Percentiles rank a stretch among this genome's conserved stretches.
These are phyloP conservation scores for Pelargonium australe DNA, from an alignment of 441 rosid genomes.

Conservation along the genomic window DNA sequence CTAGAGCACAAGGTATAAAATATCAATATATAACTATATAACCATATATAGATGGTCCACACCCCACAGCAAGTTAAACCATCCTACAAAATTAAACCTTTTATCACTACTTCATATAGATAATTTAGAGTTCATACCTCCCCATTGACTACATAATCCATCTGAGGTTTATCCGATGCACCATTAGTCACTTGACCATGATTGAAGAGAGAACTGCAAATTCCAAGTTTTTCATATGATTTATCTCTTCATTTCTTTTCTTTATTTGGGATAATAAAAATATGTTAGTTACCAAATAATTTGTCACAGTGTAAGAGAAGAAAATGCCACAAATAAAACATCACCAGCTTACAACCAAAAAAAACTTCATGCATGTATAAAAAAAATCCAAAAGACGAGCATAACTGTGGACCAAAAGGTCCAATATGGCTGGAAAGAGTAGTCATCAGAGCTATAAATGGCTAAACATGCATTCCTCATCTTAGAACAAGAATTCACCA, in stretches of 20 bases:
- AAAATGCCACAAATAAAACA: background rate
- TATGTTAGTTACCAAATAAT: constrained; percentile 13
- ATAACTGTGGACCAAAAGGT: too few relatives aligned
- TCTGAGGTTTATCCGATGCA: constrained; percentile 40
- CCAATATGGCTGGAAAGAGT: too few relatives aligned
- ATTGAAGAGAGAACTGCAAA: constrained; percentile 51
- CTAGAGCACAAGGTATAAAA: constrained; percentile 29
- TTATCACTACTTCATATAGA: background rate
- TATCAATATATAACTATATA: background rate
- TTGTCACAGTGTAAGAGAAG: constrained; percentile 8
- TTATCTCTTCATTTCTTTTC: too few relatives aligned
- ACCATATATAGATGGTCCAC: constrained; percentile 9
- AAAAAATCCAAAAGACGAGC: background rate
- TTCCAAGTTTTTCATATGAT: background rate
- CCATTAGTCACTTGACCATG: constrained; percentile 41
- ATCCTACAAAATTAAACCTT: constrained; percentile 6
- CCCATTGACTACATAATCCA: constrained; percentile 73
- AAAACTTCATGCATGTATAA: background rate
- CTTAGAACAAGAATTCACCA: too few relatives aligned
- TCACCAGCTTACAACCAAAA: background rate
- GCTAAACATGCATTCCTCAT: too few relatives aligned
- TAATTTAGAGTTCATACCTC: constrained; percentile 48
- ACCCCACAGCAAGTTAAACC: background rate
- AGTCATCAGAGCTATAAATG: too few relatives aligned
- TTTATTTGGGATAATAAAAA: too few relatives aligned